Evolutionary conservation across 495 filamentous ascomycete species (phyloP).

Genomic region (Aspergillus biplanus): DNA sequence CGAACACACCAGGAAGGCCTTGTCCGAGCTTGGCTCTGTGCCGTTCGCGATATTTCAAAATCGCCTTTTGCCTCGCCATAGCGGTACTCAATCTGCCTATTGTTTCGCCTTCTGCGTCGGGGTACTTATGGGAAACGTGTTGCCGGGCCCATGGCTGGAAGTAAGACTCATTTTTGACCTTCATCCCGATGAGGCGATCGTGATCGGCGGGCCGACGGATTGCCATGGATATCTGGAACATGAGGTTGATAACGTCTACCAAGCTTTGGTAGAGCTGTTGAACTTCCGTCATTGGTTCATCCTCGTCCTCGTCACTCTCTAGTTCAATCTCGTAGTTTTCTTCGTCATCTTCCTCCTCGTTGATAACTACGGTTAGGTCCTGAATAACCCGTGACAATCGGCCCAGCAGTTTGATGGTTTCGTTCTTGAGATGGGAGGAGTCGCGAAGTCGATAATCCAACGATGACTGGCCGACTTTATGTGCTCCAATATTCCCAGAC

Average conservation of each 20-base stretch:
- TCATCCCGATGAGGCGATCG: slow-evolving; percentile 20
- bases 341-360: background rate
- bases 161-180: slow-evolving; percentile 7
- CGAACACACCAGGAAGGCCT: slow-evolving; percentile 8
- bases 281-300: background rate
- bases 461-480: slow-evolving; percentile 43
- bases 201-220: slow-evolving; percentile 31
- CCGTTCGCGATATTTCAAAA: slow-evolving; percentile 25
- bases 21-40: slow-evolving; percentile 23
- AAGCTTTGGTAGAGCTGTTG: slow-evolving; percentile 6
- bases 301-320: background rate
- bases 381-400: slow-evolving; percentile 18
- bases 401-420: slow-evolving; percentile 38
- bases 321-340: background rate
- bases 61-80: slow-evolving; percentile 22
- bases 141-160: slow-evolving; percentile 19
- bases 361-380: background rate
- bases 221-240: slow-evolving; percentile 32
- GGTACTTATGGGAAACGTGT: slow-evolving; percentile 25
- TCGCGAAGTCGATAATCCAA: slow-evolving; percentile 51
- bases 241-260: slow-evolving; percentile 16
- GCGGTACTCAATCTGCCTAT: slow-evolving; percentile 21
- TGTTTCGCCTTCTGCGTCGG: background rate
- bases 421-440: slow-evolving; percentile 42
- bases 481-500: slow-evolving; percentile 50